Evolutionary conservation across 768 basidiomycete species (phyloP), one percentile per base, ranked within the genome.

Genomic region (Boletellus ananiceps): DNA sequence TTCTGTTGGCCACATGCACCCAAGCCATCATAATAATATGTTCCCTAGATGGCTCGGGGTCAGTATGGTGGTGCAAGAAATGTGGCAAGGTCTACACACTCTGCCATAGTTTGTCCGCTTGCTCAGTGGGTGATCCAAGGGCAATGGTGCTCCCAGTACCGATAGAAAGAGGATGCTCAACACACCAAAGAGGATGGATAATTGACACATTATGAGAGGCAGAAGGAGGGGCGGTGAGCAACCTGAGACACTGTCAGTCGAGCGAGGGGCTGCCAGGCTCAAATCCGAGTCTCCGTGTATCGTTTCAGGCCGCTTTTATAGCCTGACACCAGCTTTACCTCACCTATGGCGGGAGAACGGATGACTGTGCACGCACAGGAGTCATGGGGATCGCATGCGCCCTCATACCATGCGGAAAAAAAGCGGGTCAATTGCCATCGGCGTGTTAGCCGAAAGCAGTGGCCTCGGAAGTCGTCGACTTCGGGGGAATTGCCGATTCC

Each of bases 1-100:
- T 85, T 77, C 44, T 38, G 46, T 34, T 73, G 56, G 23, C 85
- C 85, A 60, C 87, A 89, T 65, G 86, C 84, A 38, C 84, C 86
- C 21, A 72, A 58, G 29, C 67, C 80, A 46, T 74, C 76, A 51
- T 81, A 53, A 62, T 78, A 88, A 78, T 77, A 88, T 31, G 86
- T 88, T 35, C 79, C 85, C 86, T 87, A 55, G 21, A 34, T 5
- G 42, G 38, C 44, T 47, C 37, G 37, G 41, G 27, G 18, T 64
- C 29, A 52, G 55, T 39, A 14, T 43, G 21, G 16, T 25, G 13
- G 16, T 25, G 23, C 15, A 13, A 35, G 6, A 19, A 27, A 13
- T 7, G 16, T 19, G 8, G 6, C 8, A 21, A 46, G 15, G 32
- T 14, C 1, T 6, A 71, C 80, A 54, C 63, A 87, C 87, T 54